These are phyloP conservation scores for Arabidopsis thaliana DNA, from an alignment of 345 rosid species.

Conservation along the genomic window TAIR10.1 NC_003075.7:2371001-2371500, in stretches of 20 bases:
- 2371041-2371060: slow-evolving; percentile 17
- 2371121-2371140: slow-evolving; percentile 75
- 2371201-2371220: slow-evolving; percentile 76
- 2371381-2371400: slow-evolving; percentile 92
- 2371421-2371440: slow-evolving; percentile 26
- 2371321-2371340: slow-evolving; percentile 39
- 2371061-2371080: slow-evolving; percentile 59
- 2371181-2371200: slow-evolving; percentile 84
- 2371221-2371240: slow-evolving; percentile 8
- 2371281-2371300: background rate
- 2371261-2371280: background rate
- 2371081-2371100: slow-evolving; percentile 85
- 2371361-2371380: slow-evolving; percentile 90
- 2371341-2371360: slow-evolving; percentile 92
- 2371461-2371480: background rate
- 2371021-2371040: slow-evolving; percentile 10
- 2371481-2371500: background rate
- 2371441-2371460: slow-evolving; percentile 12
- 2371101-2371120: slow-evolving; percentile 96
- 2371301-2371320: slow-evolving; percentile 5
- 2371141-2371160: slow-evolving; percentile 78
- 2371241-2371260: slow-evolving; percentile 5
- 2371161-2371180: slow-evolving; percentile 71
- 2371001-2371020: slow-evolving; percentile 3
- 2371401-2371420: slow-evolving; percentile 90